Conservation (phyloP, 2,329 filamentous ascomycete species). For the Cytospora leucostoma region DNA sequence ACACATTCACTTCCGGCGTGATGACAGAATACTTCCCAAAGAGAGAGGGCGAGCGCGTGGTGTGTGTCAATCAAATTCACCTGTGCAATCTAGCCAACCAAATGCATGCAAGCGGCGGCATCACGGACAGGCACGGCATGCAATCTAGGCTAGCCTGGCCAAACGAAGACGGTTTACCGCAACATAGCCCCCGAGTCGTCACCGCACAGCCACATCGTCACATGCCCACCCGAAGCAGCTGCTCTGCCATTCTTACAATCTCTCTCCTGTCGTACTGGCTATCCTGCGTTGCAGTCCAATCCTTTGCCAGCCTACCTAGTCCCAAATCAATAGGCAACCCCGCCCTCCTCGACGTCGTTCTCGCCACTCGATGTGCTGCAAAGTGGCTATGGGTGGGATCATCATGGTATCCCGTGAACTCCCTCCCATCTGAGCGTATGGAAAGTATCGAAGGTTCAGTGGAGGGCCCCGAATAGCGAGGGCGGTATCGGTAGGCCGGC, state of each 20-base stretch:
- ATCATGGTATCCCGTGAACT: constrained; percentile 27
- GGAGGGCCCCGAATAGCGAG: constrained; percentile 1
- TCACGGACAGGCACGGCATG: background rate
- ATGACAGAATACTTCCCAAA: background rate
- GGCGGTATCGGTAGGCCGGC: constrained; percentile 24
- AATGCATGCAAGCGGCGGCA: background rate
- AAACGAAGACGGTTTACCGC: background rate
- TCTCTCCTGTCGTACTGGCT: background rate
- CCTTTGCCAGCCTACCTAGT: background rate
- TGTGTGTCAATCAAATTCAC: background rate
- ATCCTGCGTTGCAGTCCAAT: background rate
- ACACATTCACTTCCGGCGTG: background rate
- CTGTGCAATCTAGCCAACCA: background rate
- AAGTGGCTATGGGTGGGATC: background rate
- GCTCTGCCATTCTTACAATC: background rate
- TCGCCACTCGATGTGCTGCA: constrained; percentile 18
- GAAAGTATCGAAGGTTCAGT: background rate
- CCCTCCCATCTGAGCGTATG: constrained; percentile 14
- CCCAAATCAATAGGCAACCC: constrained; percentile 15
- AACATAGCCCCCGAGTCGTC: background rate
- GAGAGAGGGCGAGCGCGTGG: background rate
- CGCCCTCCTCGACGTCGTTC: background rate
- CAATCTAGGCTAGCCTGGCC: background rate
- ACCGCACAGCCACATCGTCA: background rate
- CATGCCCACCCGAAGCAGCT: constrained; percentile 18